Conservation (phyloP, 2,329 filamentous ascomycete species). For the Lizonia empirigonia region DNA sequence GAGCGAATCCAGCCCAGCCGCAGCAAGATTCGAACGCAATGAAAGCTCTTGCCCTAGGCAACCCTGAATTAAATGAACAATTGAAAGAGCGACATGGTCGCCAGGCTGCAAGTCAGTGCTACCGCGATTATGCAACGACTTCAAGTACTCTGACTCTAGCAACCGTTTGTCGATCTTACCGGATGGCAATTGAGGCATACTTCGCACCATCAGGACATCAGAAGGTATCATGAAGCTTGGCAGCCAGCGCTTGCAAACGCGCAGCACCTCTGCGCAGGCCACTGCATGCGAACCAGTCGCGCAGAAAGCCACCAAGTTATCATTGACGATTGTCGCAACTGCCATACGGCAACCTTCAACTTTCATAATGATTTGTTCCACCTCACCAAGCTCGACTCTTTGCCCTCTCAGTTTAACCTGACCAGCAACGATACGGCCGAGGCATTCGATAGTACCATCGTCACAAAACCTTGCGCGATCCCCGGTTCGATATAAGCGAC, state of each 20-base stretch:
- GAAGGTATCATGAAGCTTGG: conserved; percentile 83
- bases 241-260: conserved; percentile 74
- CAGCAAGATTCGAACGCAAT: conserved; percentile 54
- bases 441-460: conserved; percentile 77
- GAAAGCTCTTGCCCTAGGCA: conserved; percentile 50
- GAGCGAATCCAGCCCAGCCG: conserved; percentile 70
- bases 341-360: conserved; percentile 61
- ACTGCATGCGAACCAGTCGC: conserved; percentile 56
- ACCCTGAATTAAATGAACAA: conserved; percentile 52
- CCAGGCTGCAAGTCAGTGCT: conserved; percentile 14
- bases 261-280: conserved; percentile 55
- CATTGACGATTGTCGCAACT: conserved; percentile 69
- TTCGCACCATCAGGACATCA: conserved; percentile 67
- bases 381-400: conserved; percentile 74
- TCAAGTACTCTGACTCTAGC: conserved; percentile 63
- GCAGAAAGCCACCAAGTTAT: conserved; percentile 76
- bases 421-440: conserved; percentile 77
- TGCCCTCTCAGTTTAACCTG: conserved; percentile 90
- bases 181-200: conserved; percentile 77
- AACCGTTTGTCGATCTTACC: conserved; percentile 79
- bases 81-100: conserved; percentile 23
- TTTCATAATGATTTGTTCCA: conserved; percentile 45
- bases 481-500: conserved; percentile 79
- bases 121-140: conserved; percentile 24
- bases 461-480: conserved; percentile 75